phyloP scores from a whole-genome alignment of 257 asterid genomes.

The Solanum commersonii region DNA sequence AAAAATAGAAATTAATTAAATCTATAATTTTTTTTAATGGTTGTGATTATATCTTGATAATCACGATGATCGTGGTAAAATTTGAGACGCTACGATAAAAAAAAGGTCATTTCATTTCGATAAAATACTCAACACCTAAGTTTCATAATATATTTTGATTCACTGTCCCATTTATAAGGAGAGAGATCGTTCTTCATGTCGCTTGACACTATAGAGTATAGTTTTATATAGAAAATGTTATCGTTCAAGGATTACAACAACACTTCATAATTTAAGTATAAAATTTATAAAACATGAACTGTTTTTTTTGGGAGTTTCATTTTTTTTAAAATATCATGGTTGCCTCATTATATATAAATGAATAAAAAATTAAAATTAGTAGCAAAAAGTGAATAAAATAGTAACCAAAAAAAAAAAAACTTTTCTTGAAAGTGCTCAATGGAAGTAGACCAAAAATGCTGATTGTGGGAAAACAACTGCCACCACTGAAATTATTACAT shows the following conservation, averaged over 20 bases:
- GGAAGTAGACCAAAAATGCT: not conserved
- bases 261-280: not conserved
- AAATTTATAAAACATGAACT: not conserved
- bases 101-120: too few species aligned
- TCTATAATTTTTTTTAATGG: not conserved
- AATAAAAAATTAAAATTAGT: not conserved
- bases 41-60: not conserved
- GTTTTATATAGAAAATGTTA: not conserved
- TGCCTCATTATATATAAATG: not conserved
- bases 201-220: too few species aligned
- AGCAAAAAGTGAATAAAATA: not conserved
- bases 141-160: not conserved
- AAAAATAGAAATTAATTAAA: not conserved
- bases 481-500: not conserved
- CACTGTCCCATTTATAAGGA: too few species aligned
- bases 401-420: not conserved
- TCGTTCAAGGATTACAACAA: not conserved
- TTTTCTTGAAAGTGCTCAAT: not conserved
- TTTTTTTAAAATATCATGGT: not conserved
- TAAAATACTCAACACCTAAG: not conserved
- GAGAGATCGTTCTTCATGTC: too few species aligned
- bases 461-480: not conserved
- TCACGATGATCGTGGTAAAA: too few species aligned
- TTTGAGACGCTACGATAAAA: not conserved
- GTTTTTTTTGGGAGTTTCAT: not conserved